These are phyloP conservation scores for Cercophora scortea DNA, from an alignment of 495 filamentous ascomycete species.

Conservation along the genomic window DNA sequence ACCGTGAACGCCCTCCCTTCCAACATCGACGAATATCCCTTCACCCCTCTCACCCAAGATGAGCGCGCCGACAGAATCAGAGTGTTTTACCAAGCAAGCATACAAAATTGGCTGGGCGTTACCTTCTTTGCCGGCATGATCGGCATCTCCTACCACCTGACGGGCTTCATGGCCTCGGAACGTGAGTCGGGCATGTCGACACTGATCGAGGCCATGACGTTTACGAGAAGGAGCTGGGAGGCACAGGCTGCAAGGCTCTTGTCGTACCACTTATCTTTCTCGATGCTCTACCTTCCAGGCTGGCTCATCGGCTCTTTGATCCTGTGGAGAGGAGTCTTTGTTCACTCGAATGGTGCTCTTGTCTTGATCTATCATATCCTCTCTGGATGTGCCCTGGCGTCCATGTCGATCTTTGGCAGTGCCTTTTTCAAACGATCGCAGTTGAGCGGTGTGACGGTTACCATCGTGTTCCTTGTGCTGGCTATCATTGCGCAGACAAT, in stretches of 20 bases:
- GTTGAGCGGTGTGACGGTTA: constrained; percentile 61
- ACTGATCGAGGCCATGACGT: constrained; percentile 76
- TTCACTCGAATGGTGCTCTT: constrained; percentile 49
- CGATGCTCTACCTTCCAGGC: constrained; percentile 56
- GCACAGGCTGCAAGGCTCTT: constrained; percentile 60
- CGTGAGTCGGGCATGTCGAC: constrained; percentile 73
- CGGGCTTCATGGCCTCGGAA: constrained; percentile 69
- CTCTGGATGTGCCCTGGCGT: constrained; percentile 54
- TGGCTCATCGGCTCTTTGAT: constrained; percentile 64
- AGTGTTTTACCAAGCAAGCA: constrained; percentile 55
- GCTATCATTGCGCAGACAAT: constrained; percentile 63
- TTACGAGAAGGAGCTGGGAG: constrained; percentile 54
- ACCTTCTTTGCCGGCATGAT: constrained; percentile 62
- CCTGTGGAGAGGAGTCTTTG: constrained; percentile 53
- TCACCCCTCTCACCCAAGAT: constrained; percentile 57
- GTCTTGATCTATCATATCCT: constrained; percentile 58
- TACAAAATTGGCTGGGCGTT: constrained; percentile 61
- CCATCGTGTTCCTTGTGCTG: constrained; percentile 56
- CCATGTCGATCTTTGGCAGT: constrained; percentile 61
- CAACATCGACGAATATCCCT: constrained; percentile 59
- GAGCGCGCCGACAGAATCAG: constrained; percentile 55
- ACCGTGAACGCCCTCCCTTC: constrained; percentile 33
- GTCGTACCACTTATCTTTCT: constrained; percentile 61
- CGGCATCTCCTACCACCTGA: constrained; percentile 66
- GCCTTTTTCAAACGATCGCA: constrained; percentile 73